Evolutionary conservation across 768 basidiomycete species (phyloP).

Genomic region (Boletus vermiculosoides): DNA sequence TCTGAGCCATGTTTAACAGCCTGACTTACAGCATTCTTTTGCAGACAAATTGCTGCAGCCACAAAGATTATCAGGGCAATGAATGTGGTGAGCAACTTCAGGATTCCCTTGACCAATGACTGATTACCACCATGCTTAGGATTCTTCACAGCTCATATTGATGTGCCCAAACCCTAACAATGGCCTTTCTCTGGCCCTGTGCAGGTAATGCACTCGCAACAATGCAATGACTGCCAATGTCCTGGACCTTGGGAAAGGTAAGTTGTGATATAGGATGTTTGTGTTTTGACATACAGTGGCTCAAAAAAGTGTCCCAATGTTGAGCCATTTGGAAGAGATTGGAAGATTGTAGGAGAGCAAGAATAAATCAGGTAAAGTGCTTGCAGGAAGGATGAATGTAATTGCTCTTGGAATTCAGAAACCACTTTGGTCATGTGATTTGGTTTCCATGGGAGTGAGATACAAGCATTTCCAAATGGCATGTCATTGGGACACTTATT

Average conservation of each 20-base stretch:
- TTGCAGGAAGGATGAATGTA: too few relatives aligned
- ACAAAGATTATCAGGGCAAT: neutral
- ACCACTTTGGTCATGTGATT: too few relatives aligned
- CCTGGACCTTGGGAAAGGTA: neutral
- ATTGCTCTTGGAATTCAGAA: too few relatives aligned
- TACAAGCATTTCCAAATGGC: too few relatives aligned
- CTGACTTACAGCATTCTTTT: neutral
- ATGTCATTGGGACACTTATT: too few relatives aligned
- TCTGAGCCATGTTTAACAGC: neutral
- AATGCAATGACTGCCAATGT: neutral
- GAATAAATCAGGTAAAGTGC: too few relatives aligned
- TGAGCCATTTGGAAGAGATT: too few relatives aligned
- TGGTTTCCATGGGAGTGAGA: too few relatives aligned
- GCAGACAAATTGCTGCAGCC: neutral
- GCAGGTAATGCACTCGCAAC: conserved; percentile 1
- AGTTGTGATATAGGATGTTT: neutral
- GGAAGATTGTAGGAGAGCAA: too few relatives aligned
- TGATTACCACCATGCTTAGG: neutral
- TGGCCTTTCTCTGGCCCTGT: neutral
- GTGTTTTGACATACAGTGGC: too few relatives aligned
- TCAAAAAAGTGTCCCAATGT: too few relatives aligned
- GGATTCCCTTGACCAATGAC: neutral
- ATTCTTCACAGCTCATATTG: neutral
- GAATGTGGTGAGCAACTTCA: neutral
- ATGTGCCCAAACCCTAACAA: conserved; percentile 1